phyloP scores from a whole-genome alignment of 768 basidiomycete species.

The Agrocybe pediades region DNA sequence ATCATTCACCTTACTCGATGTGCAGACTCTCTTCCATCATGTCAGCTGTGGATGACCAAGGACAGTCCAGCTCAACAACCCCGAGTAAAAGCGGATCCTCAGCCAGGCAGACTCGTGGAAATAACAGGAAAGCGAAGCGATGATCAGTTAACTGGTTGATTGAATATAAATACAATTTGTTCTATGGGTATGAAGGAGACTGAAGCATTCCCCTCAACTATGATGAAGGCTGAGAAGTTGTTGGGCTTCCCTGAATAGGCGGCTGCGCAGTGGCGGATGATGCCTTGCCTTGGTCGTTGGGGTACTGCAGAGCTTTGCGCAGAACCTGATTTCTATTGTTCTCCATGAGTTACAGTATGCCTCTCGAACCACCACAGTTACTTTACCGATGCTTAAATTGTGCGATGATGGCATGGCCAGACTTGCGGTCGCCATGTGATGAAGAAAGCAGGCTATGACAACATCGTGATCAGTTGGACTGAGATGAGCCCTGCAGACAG shows the following conservation, averaged over 20 bases:
- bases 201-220: not conserved
- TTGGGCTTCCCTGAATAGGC: not conserved
- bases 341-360: not conserved
- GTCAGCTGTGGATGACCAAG: constrained; percentile 20
- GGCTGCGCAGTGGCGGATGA: not conserved
- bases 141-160: constrained; percentile 14
- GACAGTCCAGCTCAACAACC: constrained; percentile 7
- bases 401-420: constrained; percentile 52
- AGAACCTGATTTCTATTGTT: constrained; percentile 32
- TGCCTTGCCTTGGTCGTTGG: constrained; percentile 17
- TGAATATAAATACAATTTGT: not conserved
- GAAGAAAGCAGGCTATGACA: constrained; percentile 15
- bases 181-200: not conserved
- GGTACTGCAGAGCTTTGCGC: constrained; percentile 59
- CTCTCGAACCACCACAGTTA: not conserved
- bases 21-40: constrained; percentile 25
- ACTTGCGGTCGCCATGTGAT: constrained; percentile 39
- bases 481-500: not conserved
- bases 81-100: constrained; percentile 7
- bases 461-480: not conserved
- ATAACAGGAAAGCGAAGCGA: constrained; percentile 35
- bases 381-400: constrained; percentile 71
- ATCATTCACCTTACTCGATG: not conserved
- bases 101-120: constrained; percentile 26
- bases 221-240: not conserved